A percentile compares a stretch with the other conserved stretches of the same genome.
Evolutionary conservation across 2,329 filamentous ascomycete species (phyloP).

Genomic region (Cytospora mali): DNA sequence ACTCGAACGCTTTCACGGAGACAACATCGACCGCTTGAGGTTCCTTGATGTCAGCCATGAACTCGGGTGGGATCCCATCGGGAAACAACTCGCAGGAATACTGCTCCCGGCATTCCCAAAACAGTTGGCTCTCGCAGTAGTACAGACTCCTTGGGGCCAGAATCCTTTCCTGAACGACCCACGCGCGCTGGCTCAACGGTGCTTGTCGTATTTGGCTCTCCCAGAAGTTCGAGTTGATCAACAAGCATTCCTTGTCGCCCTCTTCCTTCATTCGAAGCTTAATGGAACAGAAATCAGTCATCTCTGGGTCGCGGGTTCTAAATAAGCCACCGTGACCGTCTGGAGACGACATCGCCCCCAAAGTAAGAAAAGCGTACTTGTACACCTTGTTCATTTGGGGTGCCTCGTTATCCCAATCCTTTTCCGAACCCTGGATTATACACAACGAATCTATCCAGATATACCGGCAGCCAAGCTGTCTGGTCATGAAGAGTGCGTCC

Average conservation of each 20-base stretch:
- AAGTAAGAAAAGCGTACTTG: slow-evolving; percentile 25
- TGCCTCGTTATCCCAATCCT: slow-evolving; percentile 32
- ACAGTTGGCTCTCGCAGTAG: slow-evolving; percentile 16
- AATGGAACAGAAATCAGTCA: not conserved
- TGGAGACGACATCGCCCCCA: slow-evolving; percentile 4
- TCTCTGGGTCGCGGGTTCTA: not conserved
- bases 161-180: slow-evolving; percentile 26
- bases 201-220: slow-evolving; percentile 12
- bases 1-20: slow-evolving; percentile 12
- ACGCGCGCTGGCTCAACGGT: slow-evolving; percentile 10
- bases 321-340: slow-evolving; percentile 22
- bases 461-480: slow-evolving; percentile 27
- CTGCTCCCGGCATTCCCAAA: slow-evolving; percentile 23
- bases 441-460: slow-evolving; percentile 36
- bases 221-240: slow-evolving; percentile 21
- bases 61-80: not conserved
- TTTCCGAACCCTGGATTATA: slow-evolving; percentile 30
- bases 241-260: not conserved
- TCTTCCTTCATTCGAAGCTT: not conserved
- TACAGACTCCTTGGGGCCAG: slow-evolving; percentile 18
- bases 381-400: slow-evolving; percentile 36
- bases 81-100: slow-evolving; percentile 23
- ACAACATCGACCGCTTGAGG: not conserved
- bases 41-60: slow-evolving; percentile 6
- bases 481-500: slow-evolving; percentile 28